Evolutionary conservation across 805 yeast genomes (phyloP).

Genomic region (Yarrowia hollandica): DNA sequence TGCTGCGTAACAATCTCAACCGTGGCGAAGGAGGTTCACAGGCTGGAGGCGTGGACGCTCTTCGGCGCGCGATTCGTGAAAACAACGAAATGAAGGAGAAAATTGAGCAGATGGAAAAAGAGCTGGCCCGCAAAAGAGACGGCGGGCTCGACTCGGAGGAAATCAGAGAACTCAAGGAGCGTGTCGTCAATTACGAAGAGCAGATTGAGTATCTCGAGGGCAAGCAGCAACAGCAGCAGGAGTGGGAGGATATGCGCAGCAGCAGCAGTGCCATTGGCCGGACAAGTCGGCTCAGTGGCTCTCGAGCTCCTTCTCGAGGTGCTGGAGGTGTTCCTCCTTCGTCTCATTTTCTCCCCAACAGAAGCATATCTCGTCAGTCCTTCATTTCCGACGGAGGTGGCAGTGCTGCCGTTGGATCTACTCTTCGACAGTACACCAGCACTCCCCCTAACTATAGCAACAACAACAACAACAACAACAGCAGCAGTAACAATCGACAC

Average conservation of each 20-base stretch:
- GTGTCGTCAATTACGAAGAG: conserved; percentile 21
- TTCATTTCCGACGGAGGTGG: background rate
- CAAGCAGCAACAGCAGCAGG: conserved; percentile 6
- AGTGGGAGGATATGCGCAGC: conserved; percentile 6
- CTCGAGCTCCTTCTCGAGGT: conserved; percentile 11
- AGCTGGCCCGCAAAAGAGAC: background rate
- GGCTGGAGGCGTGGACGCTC: conserved; percentile 11
- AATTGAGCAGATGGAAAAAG: conserved; percentile 10
- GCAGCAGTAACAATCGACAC: background rate
- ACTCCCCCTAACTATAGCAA: conserved; percentile 6
- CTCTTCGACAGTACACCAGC: background rate
- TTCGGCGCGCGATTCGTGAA: background rate
- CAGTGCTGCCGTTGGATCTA: background rate
- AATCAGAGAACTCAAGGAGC: conserved; percentile 16
- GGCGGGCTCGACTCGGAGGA: conserved; percentile 8
- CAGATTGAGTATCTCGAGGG: conserved; percentile 26
- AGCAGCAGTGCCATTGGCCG: conserved; percentile 1
- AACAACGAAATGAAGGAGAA: conserved; percentile 20
- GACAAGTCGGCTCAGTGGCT: conserved; percentile 13
- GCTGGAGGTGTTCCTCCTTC: no score
- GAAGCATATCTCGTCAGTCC: conserved; percentile 19
- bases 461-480: no score
- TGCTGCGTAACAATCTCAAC: background rate
- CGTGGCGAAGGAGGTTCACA: conserved; percentile 2
- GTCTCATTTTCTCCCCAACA: background rate